These are phyloP conservation scores for Bacidia rubella DNA, from an alignment of 495 filamentous ascomycete species.

Conservation along the genomic window DNA sequence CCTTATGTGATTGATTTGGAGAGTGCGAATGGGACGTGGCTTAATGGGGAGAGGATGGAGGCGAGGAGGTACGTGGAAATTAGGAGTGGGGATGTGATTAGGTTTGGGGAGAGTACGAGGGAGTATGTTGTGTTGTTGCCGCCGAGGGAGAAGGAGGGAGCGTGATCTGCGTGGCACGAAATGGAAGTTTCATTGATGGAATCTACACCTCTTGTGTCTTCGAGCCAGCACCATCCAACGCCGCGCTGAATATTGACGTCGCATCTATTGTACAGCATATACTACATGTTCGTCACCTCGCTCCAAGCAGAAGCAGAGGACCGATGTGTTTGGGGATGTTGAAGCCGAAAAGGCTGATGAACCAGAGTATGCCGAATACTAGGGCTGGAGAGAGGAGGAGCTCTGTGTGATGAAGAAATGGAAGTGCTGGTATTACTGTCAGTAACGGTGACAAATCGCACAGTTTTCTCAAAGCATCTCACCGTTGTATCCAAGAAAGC, in stretches of 20 bases:
- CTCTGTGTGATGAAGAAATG: slow-evolving; percentile 62
- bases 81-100: slow-evolving; percentile 73
- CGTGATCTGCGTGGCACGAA: no score
- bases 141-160: slow-evolving; percentile 14
- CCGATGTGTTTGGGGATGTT: slow-evolving; percentile 39
- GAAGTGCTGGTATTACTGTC: slow-evolving; percentile 35
- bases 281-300: slow-evolving; percentile 2
- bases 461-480: no score
- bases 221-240: neutral
- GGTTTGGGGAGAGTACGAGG: slow-evolving; percentile 74
- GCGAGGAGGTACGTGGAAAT: slow-evolving; percentile 73
- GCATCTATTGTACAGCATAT: slow-evolving; percentile 11
- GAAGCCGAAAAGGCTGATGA: slow-evolving; percentile 45
- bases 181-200: neutral
- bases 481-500: slow-evolving; percentile 62
- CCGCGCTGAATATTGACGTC: slow-evolving; percentile 11
- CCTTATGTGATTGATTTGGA: slow-evolving; percentile 90
- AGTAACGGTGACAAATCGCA: slow-evolving; percentile 6
- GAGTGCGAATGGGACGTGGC: slow-evolving; percentile 76
- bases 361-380: slow-evolving; percentile 47
- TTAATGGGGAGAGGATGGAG: slow-evolving; percentile 65
- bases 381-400: slow-evolving; percentile 50
- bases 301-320: slow-evolving; percentile 26
- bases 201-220: neutral
- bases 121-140: slow-evolving; percentile 76